These are phyloP conservation scores for Magnolia changhungtana DNA, from an alignment of 164 flowering plant species.

Conservation along the genomic window DNA sequence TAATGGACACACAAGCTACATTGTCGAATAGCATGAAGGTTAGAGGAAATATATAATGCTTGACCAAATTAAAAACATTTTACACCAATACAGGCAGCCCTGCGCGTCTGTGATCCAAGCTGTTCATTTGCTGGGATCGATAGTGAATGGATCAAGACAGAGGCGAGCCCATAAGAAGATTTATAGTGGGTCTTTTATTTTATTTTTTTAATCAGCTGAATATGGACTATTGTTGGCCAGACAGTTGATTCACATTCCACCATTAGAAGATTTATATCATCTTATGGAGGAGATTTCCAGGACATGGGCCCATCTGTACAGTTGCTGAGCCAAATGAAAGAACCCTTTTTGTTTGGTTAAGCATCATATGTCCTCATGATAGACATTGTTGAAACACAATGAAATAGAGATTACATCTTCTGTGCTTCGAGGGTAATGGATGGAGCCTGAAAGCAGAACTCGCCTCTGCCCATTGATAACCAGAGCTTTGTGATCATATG, in stretches of 20 bases:
- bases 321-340: background rate
- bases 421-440: conserved; percentile 66
- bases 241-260: too few relatives aligned
- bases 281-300: too few relatives aligned
- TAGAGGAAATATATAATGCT: background rate
- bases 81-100: background rate
- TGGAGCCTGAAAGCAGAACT: conserved; percentile 55
- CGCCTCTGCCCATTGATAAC: conserved; percentile 61
- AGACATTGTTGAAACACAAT: background rate
- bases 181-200: background rate
- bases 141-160: background rate
- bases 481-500: conserved; percentile 57
- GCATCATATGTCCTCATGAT: background rate
- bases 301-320: background rate
- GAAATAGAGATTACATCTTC: conserved; percentile 40
- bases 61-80: background rate
- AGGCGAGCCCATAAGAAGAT: background rate
- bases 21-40: background rate
- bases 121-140: background rate
- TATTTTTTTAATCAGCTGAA: too few relatives aligned
- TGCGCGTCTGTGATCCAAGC: background rate
- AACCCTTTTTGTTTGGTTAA: too few relatives aligned
- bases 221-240: too few relatives aligned
- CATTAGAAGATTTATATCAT: too few relatives aligned
- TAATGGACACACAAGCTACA: background rate